phyloP scores from a whole-genome alignment of 257 asterid species.

The Solanum sitiens region DNA sequence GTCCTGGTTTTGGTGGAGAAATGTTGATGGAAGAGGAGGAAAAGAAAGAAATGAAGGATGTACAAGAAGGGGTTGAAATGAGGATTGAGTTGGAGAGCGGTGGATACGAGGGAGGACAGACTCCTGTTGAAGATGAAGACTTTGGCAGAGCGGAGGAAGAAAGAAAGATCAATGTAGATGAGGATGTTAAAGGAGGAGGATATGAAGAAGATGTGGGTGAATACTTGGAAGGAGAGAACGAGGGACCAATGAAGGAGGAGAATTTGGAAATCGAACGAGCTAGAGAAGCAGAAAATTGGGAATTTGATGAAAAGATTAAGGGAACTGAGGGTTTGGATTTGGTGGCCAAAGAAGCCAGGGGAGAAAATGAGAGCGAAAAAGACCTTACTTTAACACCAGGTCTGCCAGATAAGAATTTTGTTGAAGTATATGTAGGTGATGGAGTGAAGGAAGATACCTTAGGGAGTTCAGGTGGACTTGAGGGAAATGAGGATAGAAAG shows the following conservation, averaged over 20 bases:
- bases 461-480: background rate
- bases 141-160: background rate
- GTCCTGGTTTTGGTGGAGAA: background rate
- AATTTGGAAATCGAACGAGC: background rate
- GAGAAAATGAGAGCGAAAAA: background rate
- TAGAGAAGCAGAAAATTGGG: slow-evolving; percentile 1
- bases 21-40: slow-evolving; percentile 1
- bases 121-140: background rate
- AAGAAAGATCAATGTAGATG: background rate
- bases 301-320: background rate
- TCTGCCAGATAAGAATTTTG: slow-evolving; percentile 2
- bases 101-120: background rate
- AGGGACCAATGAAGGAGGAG: background rate
- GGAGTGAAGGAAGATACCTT: slow-evolving; percentile 1
- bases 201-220: background rate
- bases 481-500: background rate
- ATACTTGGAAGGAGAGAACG: background rate
- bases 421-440: background rate
- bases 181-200: background rate
- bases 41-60: background rate
- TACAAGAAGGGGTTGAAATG: slow-evolving; percentile 8
- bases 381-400: slow-evolving; percentile 1
- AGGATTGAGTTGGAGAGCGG: slow-evolving; percentile 6
- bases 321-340: background rate
- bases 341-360: background rate